Evolutionary conservation across 352 stramenopile genomes (phyloP).

Genomic region (Pythium graminicola): DNA sequence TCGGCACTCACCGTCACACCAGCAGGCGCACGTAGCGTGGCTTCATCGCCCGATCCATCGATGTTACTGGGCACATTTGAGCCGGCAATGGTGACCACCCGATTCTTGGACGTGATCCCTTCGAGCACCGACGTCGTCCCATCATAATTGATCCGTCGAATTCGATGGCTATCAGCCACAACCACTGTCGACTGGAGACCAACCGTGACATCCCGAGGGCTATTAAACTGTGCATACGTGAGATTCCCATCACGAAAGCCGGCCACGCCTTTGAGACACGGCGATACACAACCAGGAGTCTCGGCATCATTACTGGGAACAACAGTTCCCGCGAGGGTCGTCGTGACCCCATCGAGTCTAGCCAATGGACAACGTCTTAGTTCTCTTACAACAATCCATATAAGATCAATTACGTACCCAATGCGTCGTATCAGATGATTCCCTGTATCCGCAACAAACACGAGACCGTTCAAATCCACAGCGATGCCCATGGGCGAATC

Average conservation of each 20-base stretch:
- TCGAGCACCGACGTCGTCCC: slow-evolving; percentile 49
- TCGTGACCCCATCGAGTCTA: slow-evolving; percentile 43
- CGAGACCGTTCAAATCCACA: slow-evolving; percentile 60
- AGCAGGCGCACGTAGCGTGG: slow-evolving; percentile 85
- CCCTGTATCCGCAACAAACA: slow-evolving; percentile 95
- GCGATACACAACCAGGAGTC: slow-evolving; percentile 81
- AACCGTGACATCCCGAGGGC: slow-evolving; percentile 88
- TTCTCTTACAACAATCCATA: not conserved
- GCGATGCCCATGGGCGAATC: slow-evolving; percentile 89
- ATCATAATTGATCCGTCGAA: slow-evolving; percentile 82
- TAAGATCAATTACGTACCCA: slow-evolving; percentile 29
- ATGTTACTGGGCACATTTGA: slow-evolving; percentile 49
- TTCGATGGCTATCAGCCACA: slow-evolving; percentile 85
- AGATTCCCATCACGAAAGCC: slow-evolving; percentile 85
- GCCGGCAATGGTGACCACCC: slow-evolving; percentile 91
- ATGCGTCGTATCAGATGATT: slow-evolving; percentile 92
- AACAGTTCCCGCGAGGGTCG: slow-evolving; percentile 60
- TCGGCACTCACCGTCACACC: slow-evolving; percentile 84
- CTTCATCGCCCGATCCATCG: slow-evolving; percentile 85
- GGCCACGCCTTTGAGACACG: slow-evolving; percentile 84
- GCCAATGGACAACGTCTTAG: not conserved
- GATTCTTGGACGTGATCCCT: slow-evolving; percentile 49
- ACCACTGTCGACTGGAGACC: slow-evolving; percentile 74
- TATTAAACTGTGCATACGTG: slow-evolving; percentile 88
- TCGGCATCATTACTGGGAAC: slow-evolving; percentile 45